Evolutionary conservation across 495 filamentous ascomycete genomes (phyloP), one percentile per base, ranked within the genome.

Genomic region (Massariosphaeria phaeospora): DNA sequence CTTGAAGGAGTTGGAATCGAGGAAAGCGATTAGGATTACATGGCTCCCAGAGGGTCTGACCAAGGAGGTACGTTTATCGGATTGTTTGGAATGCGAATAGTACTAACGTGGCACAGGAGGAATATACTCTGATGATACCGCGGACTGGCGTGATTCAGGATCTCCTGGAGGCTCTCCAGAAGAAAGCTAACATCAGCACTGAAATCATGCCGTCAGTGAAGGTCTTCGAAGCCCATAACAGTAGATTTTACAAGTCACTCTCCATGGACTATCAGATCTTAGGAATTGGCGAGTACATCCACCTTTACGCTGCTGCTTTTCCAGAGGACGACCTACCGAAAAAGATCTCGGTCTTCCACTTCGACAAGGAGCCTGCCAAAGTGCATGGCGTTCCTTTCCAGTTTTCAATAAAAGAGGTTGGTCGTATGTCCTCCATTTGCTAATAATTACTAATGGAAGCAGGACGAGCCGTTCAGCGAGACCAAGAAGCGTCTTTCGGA

Each of bases 401-500:
- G 59, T 96, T 99, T 68, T 74, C 94, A 34, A 66, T 97, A 35
- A 90, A 89, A 65, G 79, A 84, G 61, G 89, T 91, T 73, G 67
- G 83, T 34, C 20, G 27, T 23, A 15, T 9, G 27, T 50, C 24
- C 26, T 48, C 35, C 15, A 9, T 18, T 35, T 21, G 17, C 7
- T 25, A 11, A 23, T 39, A 25, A 39, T 9, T 49, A 21, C 46
- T 49, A n/a, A 49, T 18, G 20, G 17, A 25, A 21, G 17, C 53
- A 93, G 84, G 87, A 84, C 29, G 93, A 98, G 66, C 70, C 75
- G 30, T 99, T 97, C 73, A 80, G 83, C 33, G 85, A 97, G 26
- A 96, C 93, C 44, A 95, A 90, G 73, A 84, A 91, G 63, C 82
- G 93, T 20, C 75, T 99, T 2, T 88, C 89, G 61, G 88, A 87